Evolutionary conservation across 2,329 filamentous ascomycete species (phyloP), one percentile per base, ranked within the genome.

Genomic region (Diaporthe nobilis): DNA sequence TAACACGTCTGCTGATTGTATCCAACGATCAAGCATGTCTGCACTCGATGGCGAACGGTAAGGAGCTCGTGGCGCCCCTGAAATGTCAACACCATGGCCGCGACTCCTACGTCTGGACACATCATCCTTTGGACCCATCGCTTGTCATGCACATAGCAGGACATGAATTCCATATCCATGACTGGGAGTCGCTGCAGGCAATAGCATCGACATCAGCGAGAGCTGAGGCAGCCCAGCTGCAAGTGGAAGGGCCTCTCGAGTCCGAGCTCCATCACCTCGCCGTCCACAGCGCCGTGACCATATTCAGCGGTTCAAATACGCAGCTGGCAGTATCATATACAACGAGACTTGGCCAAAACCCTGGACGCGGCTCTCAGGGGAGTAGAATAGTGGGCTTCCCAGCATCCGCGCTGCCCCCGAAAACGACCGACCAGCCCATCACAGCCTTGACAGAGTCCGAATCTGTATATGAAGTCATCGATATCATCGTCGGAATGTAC

Each of bases 21-120:
- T 63, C 60, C 39, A 44, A 47, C 39, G 60, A 63, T 13, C 60
- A 63, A 25, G 60, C 60, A 20, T 63, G n/a, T 47, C 25, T 63
- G 8, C 25, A 44, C 9, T 63, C 60, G 8, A 28, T 63, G n/a
- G 3, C 39, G 0, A 25, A 63, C 15, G 60, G 39, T 8, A 63
- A 47, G 9, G 60, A 47, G 25, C 60, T 63, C 7, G 39, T 28
- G 3, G n/a, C 58, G 4, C 55, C 17, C 17, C 15, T 37, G 12
- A 37, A 28, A 22, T 58, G 55, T 12, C 28, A 22, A 12, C 55
- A 34, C 28, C 31, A 22, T 6, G 55, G 55, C 28, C 55, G 31
- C 2, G 20, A 37, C 1, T 22, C 31, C 15, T 58, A 58, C 20
- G 55, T 58, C 8, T 58, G 55, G 55, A 58, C 55, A 58, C 55